A percentile compares a stretch with the other conserved stretches of the same genome.
Conservation (phyloP, 805 yeast genomes). For the Candida boleticola region DNA sequence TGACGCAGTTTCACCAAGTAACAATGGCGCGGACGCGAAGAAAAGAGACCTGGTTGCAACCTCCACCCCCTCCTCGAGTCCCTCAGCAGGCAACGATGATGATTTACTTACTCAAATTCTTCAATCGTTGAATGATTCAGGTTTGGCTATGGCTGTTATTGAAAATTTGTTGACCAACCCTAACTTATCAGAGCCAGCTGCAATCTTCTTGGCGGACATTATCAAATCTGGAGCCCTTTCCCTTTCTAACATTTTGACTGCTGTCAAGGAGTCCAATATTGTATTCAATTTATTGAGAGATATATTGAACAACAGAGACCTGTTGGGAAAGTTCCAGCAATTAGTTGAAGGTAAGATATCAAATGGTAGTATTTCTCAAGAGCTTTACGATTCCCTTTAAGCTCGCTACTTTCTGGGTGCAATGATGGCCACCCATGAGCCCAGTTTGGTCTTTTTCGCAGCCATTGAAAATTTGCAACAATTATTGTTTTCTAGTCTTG, state of each 20-base stretch:
- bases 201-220: conserved; percentile 21
- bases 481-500: too few species aligned
- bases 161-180: conserved; percentile 25
- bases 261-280: conserved; percentile 20
- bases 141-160: conserved; percentile 21
- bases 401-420: too few species aligned
- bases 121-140: conserved; percentile 22
- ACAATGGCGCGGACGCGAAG: not conserved
- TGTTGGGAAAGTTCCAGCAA: conserved; percentile 16
- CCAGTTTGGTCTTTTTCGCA: too few species aligned
- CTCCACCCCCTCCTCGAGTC: not conserved
- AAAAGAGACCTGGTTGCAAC: not conserved
- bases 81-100: conserved; percentile 1
- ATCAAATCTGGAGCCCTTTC: conserved; percentile 23
- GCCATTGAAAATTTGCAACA: too few species aligned
- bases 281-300: conserved; percentile 14
- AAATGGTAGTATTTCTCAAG: conserved; percentile 18
- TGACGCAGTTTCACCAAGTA: not conserved
- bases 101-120: conserved; percentile 18
- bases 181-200: conserved; percentile 24
- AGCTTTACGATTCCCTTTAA: not conserved
- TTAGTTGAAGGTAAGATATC: conserved; percentile 16
- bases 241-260: conserved; percentile 16
- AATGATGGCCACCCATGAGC: too few species aligned
- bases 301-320: conserved; percentile 18